Evolutionary conservation across 768 basidiomycete genomes (phyloP).

Genomic region (Suillus discolor): DNA sequence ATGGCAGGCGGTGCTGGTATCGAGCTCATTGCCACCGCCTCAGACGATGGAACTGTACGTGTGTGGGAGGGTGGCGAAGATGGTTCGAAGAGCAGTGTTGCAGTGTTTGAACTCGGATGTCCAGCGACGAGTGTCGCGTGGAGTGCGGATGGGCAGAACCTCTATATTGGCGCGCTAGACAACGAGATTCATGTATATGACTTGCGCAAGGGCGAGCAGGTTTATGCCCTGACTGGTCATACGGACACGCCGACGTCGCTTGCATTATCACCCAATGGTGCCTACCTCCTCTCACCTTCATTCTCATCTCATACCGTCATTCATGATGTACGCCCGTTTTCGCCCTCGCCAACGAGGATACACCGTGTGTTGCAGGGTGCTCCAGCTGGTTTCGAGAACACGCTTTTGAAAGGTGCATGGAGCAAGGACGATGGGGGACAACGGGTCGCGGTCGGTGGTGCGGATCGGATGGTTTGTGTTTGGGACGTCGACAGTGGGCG

Average conservation of each 20-base stretch:
- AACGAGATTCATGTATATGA: constrained; percentile 97
- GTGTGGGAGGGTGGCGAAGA: constrained; percentile 91
- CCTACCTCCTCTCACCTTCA: constrained; percentile 87
- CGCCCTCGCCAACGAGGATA: constrained; percentile 77
- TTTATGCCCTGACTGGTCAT: constrained; percentile 83
- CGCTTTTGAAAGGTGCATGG: constrained; percentile 85
- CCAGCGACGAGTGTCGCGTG: constrained; percentile 92
- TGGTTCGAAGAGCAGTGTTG: constrained; percentile 68
- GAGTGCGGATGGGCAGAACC: constrained; percentile 86
- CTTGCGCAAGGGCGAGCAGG: constrained; percentile 79
- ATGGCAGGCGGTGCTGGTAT: constrained; percentile 81
- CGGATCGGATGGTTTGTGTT: constrained; percentile 83
- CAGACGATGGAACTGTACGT: constrained; percentile 90
- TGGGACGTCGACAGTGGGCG: constrained; percentile 84
- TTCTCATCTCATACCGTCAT: constrained; percentile 89
- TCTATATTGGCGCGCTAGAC: constrained; percentile 92
- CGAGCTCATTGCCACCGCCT: constrained; percentile 85
- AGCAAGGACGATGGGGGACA: constrained; percentile 81
- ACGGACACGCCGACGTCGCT: constrained; percentile 93
- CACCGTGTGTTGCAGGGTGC: constrained; percentile 82
- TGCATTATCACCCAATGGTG: constrained; percentile 86
- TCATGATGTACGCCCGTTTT: constrained; percentile 94
- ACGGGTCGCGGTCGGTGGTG: constrained; percentile 86
- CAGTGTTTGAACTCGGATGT: constrained; percentile 82
- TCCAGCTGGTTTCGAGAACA: constrained; percentile 93